Conservation (phyloP, 1,139 yeast genomes). For the Geotrichum australiense region DNA sequence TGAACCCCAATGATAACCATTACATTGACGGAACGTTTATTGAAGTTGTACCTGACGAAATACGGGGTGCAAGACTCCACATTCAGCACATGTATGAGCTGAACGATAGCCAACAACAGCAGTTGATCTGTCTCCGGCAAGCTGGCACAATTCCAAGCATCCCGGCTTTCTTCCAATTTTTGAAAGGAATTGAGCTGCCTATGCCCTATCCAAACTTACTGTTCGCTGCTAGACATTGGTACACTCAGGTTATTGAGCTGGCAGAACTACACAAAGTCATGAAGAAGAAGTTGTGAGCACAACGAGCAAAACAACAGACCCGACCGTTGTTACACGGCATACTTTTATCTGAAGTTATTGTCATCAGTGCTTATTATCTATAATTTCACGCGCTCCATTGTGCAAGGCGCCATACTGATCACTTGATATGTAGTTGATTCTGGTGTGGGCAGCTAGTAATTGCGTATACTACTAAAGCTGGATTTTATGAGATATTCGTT, state of each 20-base stretch:
- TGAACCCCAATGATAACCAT: background rate
- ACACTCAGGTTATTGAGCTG: constrained; percentile 5
- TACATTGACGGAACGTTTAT: constrained; percentile 10
- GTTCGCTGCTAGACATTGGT: constrained; percentile 9
- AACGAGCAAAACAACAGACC: too few species aligned
- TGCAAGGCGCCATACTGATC: background rate
- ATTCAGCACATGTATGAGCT: constrained; percentile 9
- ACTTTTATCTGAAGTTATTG: background rate
- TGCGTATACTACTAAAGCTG: too few species aligned
- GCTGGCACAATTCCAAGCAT: constrained; percentile 10
- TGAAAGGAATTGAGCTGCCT: constrained; percentile 6
- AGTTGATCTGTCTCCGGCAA: constrained; percentile 7
- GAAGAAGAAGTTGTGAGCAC: background rate
- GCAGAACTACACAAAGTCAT: constrained; percentile 5
- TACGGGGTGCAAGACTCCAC: constrained; percentile 1
- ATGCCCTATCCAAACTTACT: too few species aligned
- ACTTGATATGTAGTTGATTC: background rate
- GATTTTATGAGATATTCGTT: too few species aligned
- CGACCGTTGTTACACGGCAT: background rate
- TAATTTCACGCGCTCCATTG: background rate
- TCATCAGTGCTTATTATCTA: background rate
- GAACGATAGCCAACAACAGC: constrained; percentile 8
- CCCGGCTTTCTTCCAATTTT: constrained; percentile 3
- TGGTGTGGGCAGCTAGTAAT: too few species aligned
- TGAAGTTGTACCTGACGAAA: background rate